A percentile compares a stretch with the other conserved stretches of the same genome.
Evolutionary conservation across 768 basidiomycete species (phyloP).

Genomic region (Podaxis rugospora): DNA sequence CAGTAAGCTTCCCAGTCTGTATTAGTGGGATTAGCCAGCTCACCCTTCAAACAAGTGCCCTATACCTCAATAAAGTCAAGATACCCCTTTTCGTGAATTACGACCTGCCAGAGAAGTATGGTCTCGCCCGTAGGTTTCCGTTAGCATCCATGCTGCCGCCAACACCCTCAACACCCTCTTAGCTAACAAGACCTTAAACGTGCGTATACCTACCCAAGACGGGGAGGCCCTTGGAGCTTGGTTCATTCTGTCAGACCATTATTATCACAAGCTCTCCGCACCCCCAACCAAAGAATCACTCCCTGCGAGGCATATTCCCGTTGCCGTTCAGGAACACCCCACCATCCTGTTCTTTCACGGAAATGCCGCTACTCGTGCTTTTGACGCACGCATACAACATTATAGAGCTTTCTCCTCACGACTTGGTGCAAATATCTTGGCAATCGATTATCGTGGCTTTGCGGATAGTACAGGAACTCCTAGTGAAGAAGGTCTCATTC

Average conservation of each 20-base stretch:
- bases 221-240: conserved; percentile 81
- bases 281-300: conserved; percentile 34
- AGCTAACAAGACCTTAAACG: conserved; percentile 78
- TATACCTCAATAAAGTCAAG: conserved; percentile 64
- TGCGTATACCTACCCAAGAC: conserved; percentile 69
- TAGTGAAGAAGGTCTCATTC: conserved; percentile 65
- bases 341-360: conserved; percentile 94
- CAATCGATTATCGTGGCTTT: conserved; percentile 90
- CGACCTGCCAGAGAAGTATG: conserved; percentile 69
- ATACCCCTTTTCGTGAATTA: conserved; percentile 63
- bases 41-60: conserved; percentile 20
- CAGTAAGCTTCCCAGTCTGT: conserved; percentile 43
- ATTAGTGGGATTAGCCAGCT: not conserved
- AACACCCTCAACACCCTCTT: not conserved
- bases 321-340: conserved; percentile 54
- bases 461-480: conserved; percentile 82
- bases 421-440: conserved; percentile 70
- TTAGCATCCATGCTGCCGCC: conserved; percentile 8
- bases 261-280: conserved; percentile 47
- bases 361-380: conserved; percentile 78
- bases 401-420: conserved; percentile 65
- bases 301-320: conserved; percentile 37
- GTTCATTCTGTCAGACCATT: conserved; percentile 70
- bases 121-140: conserved; percentile 62
- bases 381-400: conserved; percentile 58